phyloP scores from a whole-genome alignment of 2,329 filamentous ascomycete genomes.

The Pseudogymnoascus pannorum region DNA sequence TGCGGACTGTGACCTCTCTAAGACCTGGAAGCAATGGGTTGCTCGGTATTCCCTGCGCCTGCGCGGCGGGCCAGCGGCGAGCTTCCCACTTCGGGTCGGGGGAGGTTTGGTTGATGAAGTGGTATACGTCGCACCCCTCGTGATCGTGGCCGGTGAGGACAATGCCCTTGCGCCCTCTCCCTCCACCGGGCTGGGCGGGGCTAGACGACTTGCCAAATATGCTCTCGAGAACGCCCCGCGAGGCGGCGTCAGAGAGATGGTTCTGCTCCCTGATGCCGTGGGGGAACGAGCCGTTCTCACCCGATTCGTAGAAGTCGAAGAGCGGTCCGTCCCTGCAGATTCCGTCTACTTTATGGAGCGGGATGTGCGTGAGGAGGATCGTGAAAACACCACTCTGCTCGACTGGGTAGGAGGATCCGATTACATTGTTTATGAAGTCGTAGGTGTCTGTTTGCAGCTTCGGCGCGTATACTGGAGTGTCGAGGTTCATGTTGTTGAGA shows the following conservation, averaged over 20 bases:
- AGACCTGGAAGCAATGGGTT: conserved; percentile 51
- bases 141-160: conserved; percentile 94
- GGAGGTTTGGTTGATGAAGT: conserved; percentile 64
- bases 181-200: conserved; percentile 47
- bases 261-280: conserved; percentile 84
- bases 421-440: conserved; percentile 64
- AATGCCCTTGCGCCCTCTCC: conserved; percentile 64
- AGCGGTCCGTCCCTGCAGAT: conserved; percentile 78
- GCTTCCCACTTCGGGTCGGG: conserved; percentile 16
- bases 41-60: conserved; percentile 34
- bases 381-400: conserved; percentile 62
- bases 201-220: conserved; percentile 72
- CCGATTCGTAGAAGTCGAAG: conserved; percentile 62
- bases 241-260: conserved; percentile 68
- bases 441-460: conserved; percentile 71
- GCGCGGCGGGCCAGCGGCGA: conserved; percentile 40
- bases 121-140: conserved; percentile 83
- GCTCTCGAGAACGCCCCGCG: conserved; percentile 70
- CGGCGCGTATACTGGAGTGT: conserved; percentile 64
- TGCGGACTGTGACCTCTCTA: conserved; percentile 85
- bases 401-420: conserved; percentile 54
- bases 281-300: conserved; percentile 45
- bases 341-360: conserved; percentile 74
- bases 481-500: conserved; percentile 89
- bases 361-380: conserved; percentile 84